Percentiles rank a stretch among this genome's conserved stretches.
Conservation (phyloP, 164 flowering plant species). For the Piper betle region DNA sequence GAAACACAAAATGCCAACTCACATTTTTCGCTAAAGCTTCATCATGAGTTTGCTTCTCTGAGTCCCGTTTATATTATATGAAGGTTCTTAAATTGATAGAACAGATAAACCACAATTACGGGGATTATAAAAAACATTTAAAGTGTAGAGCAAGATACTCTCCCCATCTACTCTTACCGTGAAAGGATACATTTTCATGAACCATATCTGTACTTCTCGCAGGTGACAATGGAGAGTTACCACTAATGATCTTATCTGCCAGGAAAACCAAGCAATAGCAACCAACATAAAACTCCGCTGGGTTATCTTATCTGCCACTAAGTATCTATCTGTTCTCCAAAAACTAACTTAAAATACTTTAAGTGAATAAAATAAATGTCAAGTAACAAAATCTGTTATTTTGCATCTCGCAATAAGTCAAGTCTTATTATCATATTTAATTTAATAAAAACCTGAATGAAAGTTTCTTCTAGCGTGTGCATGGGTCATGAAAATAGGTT, state of each 20-base stretch:
- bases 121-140: not conserved
- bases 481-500: conserved; percentile 5
- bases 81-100: not conserved
- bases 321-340: not conserved
- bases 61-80: not conserved
- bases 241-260: not conserved
- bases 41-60: not conserved
- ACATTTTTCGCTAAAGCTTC: not conserved
- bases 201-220: not conserved
- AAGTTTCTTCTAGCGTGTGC: not conserved
- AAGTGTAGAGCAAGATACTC: not conserved
- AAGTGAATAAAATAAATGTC: not conserved
- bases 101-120: not conserved
- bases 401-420: not conserved
- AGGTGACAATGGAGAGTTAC: not conserved
- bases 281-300: not conserved
- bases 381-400: not conserved
- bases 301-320: not conserved
- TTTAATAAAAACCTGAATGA: not conserved
- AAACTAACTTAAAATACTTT: not conserved
- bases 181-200: not conserved
- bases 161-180: not conserved
- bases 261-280: not conserved
- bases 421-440: not conserved
- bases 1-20: not conserved